Evolutionary conservation across 345 rosid genomes (phyloP).

Genomic region (Salix dunnii): DNA sequence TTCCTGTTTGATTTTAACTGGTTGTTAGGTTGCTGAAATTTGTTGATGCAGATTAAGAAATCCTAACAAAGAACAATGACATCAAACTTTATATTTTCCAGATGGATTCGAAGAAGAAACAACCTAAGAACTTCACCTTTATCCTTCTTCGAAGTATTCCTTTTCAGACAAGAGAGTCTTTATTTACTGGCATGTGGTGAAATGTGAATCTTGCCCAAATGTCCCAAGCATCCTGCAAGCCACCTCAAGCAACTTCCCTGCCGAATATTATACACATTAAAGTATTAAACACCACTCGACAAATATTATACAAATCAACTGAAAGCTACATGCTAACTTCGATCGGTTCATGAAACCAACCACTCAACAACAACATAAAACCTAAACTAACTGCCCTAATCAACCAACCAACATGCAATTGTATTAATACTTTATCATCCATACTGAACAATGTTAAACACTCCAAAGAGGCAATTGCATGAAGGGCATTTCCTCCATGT

Average conservation of each 20-base stretch:
- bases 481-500: background rate
- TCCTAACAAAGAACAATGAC: background rate
- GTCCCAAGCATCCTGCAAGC: conserved; percentile 11
- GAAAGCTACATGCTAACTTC: background rate
- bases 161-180: background rate
- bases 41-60: background rate
- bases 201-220: conserved; percentile 11
- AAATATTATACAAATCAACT: background rate
- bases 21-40: background rate
- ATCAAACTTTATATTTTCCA: background rate
- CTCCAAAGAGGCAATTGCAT: background rate
- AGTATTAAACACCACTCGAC: background rate
- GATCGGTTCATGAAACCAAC: background rate
- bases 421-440: background rate
- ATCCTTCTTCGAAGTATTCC: conserved; percentile 18
- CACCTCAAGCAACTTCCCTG: conserved; percentile 19
- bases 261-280: background rate
- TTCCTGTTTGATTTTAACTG: background rate
- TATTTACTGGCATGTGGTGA: conserved; percentile 10
- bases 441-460: background rate
- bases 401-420: background rate
- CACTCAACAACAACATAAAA: background rate
- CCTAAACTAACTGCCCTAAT: background rate
- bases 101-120: background rate
- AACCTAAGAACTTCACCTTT: conserved; percentile 19